Evolutionary conservation across 2,329 filamentous ascomycete species (phyloP), one percentile per base, ranked within the genome.

Genomic region (Trichoderma sp.): DNA sequence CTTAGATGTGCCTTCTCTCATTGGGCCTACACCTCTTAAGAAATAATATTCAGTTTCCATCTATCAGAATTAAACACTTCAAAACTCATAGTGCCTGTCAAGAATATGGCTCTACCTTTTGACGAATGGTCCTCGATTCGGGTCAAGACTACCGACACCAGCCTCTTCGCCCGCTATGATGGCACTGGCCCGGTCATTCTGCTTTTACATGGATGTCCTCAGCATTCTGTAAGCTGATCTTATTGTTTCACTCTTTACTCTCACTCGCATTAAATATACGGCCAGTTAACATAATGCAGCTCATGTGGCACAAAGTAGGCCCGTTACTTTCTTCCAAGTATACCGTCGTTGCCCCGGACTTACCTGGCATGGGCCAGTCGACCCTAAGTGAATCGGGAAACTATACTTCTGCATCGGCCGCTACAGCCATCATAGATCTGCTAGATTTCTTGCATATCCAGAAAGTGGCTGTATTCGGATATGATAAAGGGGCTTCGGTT

Each of bases 401-500:
- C 71, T 84, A 83, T 71, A 83, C 76, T 8, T 80, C 81, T 0
- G 66, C 75, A 29, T 78, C 81, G 2, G 78, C 79, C 43, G 83
- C 81, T 66, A 74, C 75, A 21, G 75, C 83, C 52, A 76, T 82
- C 6, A 78, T 78, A 29, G 77, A 75, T 13, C 71, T 84, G 0
- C 75, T 84, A 52, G 79, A 81, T 43, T 84, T 83, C 53, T 71
- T 84, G 8, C 81, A 81, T 27, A 74, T 83, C 14, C 78, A 79
- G 3, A 79, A 76, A 29, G 75, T 81, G 0, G 82, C 82, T 67
- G 79, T 84, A 0, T 80, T 84, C 70, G 75, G 79, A 0, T 82
- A 84, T 69, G 83, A 85, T 63, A 84, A 84, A 69, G 83, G 83
- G 21, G 79, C 77, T 5, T 83, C 82, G 0, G 75, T 81, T 49